A percentile compares a stretch with the other conserved stretches of the same genome.
Conservation (phyloP, 257 asterid species). For the Plantago ovata region DNA sequence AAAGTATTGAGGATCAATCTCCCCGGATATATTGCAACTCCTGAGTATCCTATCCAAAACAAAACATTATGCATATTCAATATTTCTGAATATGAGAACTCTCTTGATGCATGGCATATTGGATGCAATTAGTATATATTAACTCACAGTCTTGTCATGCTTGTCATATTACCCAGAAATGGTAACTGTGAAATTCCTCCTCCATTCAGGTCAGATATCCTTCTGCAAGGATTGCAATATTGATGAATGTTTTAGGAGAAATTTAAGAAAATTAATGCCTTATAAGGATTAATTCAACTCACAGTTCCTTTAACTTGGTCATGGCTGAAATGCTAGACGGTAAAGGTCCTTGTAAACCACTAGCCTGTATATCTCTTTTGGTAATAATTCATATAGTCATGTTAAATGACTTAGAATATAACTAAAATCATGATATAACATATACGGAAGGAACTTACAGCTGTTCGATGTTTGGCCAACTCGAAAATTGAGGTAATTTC, state of each 20-base stretch:
- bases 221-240: slow-evolving; percentile 29
- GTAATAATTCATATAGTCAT: not conserved
- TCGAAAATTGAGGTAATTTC: slow-evolving; percentile 35
- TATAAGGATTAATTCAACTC: slow-evolving; percentile 21
- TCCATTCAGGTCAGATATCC: slow-evolving; percentile 55
- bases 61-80: not conserved
- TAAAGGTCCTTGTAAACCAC: slow-evolving; percentile 66
- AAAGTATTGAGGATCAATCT: slow-evolving; percentile 36
- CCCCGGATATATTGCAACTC: slow-evolving; percentile 53
- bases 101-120: not conserved
- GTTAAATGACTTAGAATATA: too few relatives aligned
- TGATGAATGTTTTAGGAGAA: not conserved
- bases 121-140: not conserved
- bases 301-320: slow-evolving; percentile 46
- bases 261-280: not conserved
- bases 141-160: slow-evolving; percentile 41
- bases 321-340: slow-evolving; percentile 43
- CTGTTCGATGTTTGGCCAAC: slow-evolving; percentile 37
- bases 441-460: slow-evolving; percentile 47
- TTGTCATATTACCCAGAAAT: slow-evolving; percentile 30
- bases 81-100: too few relatives aligned
- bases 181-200: slow-evolving; percentile 44
- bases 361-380: slow-evolving; percentile 54
- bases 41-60: slow-evolving; percentile 54
- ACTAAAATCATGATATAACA: too few relatives aligned